Evolutionary conservation across 805 yeast genomes (phyloP), one percentile per base, ranked within the genome.

Genomic region (Vanderwaltozyma tropicalis): DNA sequence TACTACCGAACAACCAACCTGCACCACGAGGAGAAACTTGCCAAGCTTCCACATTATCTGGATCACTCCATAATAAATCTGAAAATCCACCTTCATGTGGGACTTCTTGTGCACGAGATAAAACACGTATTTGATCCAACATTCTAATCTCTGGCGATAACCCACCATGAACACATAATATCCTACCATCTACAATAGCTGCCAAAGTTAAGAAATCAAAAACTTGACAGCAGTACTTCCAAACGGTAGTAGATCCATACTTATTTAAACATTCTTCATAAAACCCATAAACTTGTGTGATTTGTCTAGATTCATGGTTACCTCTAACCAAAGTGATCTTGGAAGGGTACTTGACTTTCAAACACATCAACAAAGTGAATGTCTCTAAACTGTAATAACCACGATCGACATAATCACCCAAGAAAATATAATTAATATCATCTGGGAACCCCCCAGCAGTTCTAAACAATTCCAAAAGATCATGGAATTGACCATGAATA

Each of bases 51-150:
- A 88, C 95, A 53, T 88, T 88, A 59, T 89, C 97, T 1, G 98
- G 98, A 56, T 89, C 98, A 16, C 94, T 80, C 98, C 98, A 89
- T 28, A 89, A 88, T 52, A 89, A 72, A 61, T 89, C 98, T 57
- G 96, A 92, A 61, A 89, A 89, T 2, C 96, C 97, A 49, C 98
- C 98, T 64, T 89, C 98, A 59, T 92, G 97, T 3, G 98, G 98
- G 34, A 89, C 96, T 63, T 89, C 97, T 62, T 89, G 97, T 3
- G 97, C 97, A 54, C 98, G 72, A 37, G 92, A 81, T 41, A 89
- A 68, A 15, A 89, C 97, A 52, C 97, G 71, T 47, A 89, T 87
- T 63, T 89, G 98, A 61, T 89, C 98, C 48, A 89, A 71, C 95
- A 92, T 88, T 59, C 97, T 76, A 45, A 89, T 88, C 61, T 92